Evolutionary conservation across 495 filamentous ascomycete genomes (phyloP), one percentile per base, ranked within the genome.

Genomic region (Thozetella sp.): DNA sequence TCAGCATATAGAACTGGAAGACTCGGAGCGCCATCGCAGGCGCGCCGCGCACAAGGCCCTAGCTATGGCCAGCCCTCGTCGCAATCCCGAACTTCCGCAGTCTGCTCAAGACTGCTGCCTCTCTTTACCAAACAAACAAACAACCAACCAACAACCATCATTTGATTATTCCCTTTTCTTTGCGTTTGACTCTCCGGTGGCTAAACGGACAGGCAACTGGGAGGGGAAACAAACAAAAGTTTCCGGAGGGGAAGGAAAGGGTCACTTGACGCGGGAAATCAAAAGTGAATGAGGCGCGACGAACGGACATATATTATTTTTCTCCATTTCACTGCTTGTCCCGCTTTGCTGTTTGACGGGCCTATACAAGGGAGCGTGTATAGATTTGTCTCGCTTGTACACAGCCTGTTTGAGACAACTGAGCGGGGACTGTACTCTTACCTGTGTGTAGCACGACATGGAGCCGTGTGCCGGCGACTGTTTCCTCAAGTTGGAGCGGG

Each of bases 191-290:
- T 48, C 10, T 48, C 43, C 9, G 43, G 43, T 13, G 20, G 43
- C 43, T 48, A 48, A 48, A 48, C 43, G 43, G 43, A n/a, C 43
- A 48, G 43, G 43, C 43, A 48, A 48, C 43, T 48, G 43, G 43
- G 12, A n/a, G 43, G 43, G 30, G 30, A 17, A 9, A 37, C 30
- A 37, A n/a, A 48, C 43, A 48, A 48, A 48, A 48, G 43, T 19
- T 48, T 48, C 43, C 43, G 43, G 43, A 48, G 9, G 43, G 43
- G 43, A 48, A 48, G 30, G 30, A n/a, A n/a, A n/a, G n/a, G n/a
- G n/a, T n/a, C 30, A 6, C 43, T 3, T 4, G 11, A 48, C n/a
- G 6, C n/a, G n/a, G 43, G 43, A n/a, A 19, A n/a, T 13, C n/a
- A 48, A 48, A 48, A 48, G 43, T 48, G n/a, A 48, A 48, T 48